Evolutionary conservation across 2,329 filamentous ascomycete genomes (phyloP), one percentile per base, ranked within the genome.

Genomic region (Phoma sp.): DNA sequence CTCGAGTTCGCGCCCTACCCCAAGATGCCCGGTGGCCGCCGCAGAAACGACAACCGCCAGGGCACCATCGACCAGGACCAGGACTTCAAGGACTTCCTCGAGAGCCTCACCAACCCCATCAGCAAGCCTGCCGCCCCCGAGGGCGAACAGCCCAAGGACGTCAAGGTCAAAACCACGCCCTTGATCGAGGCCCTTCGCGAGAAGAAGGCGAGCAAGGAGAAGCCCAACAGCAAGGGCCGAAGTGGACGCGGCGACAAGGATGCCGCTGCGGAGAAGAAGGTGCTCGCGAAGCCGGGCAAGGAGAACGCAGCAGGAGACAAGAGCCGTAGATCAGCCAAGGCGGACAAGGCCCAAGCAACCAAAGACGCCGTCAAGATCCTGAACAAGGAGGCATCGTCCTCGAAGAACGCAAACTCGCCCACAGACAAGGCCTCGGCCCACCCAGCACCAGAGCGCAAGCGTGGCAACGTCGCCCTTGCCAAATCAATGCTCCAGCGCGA

Each of bases 1-100:
- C 80, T 97, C 42, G 93, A 96, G 68, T 91, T 91, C 67, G 87
- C 93, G 15, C 85, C 89, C 1, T 96, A 93, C 77, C 91, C 91
- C 62, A 93, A 93, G 67, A 84, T 92, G 1, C 92, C 93, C 1
- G 85, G 85, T 54, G 84, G 82, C 29, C 91, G 91, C 72, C 85
- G 85, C 42, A 87, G 92, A 28, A 85, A 86, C 47, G 95, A 99
- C 78, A 86, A 87, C 47, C 87, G 93, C 12, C 91, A 96, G 73
- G 95, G 93, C 47, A 96, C 92, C 3, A 98, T 99, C 62, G 95
- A 99, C 67, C 92, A 96, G 72, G 95, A 99, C 68, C 87, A 91
- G 0, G 95, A 98, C 65, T 99, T 97, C 66, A 96, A 97, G 80
- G 87, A 88, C 21, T 99, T 98, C 72, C 83, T 99, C 7, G 90